Percentiles rank a stretch among this genome's conserved stretches.
phyloP scores from a whole-genome alignment of 345 rosid species.

The Gossypium anomalum region DNA sequence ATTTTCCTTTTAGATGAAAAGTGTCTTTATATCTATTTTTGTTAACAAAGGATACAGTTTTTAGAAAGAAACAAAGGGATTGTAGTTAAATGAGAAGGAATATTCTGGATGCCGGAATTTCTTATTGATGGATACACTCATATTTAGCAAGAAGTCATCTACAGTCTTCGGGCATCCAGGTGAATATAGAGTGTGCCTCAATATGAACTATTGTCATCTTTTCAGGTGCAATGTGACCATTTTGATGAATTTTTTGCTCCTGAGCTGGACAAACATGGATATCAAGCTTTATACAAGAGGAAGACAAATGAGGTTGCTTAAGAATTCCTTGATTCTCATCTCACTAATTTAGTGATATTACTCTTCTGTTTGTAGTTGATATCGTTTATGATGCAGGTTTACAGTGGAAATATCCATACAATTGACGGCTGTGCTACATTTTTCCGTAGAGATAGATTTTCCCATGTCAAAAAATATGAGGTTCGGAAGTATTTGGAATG shows the following conservation, averaged over 20 bases:
- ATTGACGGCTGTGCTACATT: slow-evolving; percentile 97
- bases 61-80: neutral
- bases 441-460: slow-evolving; percentile 89
- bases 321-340: neutral
- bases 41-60: neutral
- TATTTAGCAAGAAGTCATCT: neutral
- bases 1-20: neutral
- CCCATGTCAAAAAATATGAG: slow-evolving; percentile 98
- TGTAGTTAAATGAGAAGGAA: neutral
- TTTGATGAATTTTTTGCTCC: slow-evolving; percentile 84
- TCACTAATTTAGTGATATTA: neutral
- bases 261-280: slow-evolving; percentile 94
- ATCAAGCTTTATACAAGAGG: slow-evolving; percentile 81
- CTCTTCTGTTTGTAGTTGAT: neutral
- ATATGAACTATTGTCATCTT: slow-evolving; percentile 13
- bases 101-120: neutral
- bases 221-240: slow-evolving; percentile 92
- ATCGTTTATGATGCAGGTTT: slow-evolving; percentile 48
- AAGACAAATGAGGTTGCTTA: slow-evolving; percentile 79
- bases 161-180: neutral
- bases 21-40: too few relatives aligned
- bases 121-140: neutral
- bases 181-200: neutral
- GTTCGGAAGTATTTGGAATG: slow-evolving; percentile 31
- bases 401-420: slow-evolving; percentile 47